A percentile compares a stretch with the other conserved stretches of the same genome.
Conservation (phyloP, 345 rosid genomes). For the Camelina neglecta region DNA sequence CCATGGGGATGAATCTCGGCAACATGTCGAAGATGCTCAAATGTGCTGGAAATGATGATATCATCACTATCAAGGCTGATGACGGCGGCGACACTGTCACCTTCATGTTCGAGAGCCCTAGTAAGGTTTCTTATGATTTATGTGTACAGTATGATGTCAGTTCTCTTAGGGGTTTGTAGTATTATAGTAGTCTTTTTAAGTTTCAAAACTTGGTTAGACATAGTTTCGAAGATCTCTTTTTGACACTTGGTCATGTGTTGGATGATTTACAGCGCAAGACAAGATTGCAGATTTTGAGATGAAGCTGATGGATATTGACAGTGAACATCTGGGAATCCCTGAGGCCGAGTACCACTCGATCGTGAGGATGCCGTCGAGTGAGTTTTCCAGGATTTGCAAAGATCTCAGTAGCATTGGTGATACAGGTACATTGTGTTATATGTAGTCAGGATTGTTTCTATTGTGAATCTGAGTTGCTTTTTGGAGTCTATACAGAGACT, state of each 20-base stretch:
- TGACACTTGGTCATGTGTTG: not conserved
- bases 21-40: conserved; percentile 96
- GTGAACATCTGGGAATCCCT: conserved; percentile 96
- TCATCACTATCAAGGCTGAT: conserved; percentile 94
- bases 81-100: conserved; percentile 97
- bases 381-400: conserved; percentile 84
- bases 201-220: no score
- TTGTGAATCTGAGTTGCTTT: not conserved
- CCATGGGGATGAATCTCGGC: conserved; percentile 93
- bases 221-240: not conserved
- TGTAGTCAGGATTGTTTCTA: not conserved
- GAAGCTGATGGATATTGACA: conserved; percentile 97
- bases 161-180: not conserved
- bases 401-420: conserved; percentile 95
- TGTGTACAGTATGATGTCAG: not conserved
- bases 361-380: conserved; percentile 89
- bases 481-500: not conserved
- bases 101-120: conserved; percentile 98
- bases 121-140: conserved; percentile 49
- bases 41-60: conserved; percentile 95
- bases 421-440: conserved; percentile 52
- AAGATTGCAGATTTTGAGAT: conserved; percentile 95
- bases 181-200: not conserved
- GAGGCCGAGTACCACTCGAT: conserved; percentile 97
- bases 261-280: conserved; percentile 71